Conservation (phyloP, 2,329 filamentous ascomycete species). For the Sarocladiaceae sp. region DNA sequence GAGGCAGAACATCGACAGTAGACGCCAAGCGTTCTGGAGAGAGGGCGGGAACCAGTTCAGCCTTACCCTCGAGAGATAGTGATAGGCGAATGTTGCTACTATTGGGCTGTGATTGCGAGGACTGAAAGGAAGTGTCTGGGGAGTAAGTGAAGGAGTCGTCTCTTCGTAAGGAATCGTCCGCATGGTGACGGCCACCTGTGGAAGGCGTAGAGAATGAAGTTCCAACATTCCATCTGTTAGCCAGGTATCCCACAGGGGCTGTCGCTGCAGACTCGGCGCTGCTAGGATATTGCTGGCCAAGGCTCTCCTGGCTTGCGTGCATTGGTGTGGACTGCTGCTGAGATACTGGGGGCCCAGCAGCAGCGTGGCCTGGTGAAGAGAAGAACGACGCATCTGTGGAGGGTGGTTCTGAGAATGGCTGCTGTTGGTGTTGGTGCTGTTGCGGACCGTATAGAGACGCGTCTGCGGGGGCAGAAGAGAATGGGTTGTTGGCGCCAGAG, state of each 20-base stretch:
- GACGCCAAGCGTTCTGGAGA: conserved; percentile 1
- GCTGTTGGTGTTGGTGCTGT: not conserved
- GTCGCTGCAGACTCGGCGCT: conserved; percentile 5
- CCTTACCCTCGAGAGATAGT: conserved; percentile 82
- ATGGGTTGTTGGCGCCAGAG: conserved; percentile 44
- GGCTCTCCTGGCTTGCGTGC: not conserved
- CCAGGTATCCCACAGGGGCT: conserved; percentile 41
- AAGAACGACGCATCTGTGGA: not conserved
- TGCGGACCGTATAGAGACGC: conserved; percentile 16
- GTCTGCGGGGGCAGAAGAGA: conserved; percentile 1
- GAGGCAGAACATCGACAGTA: conserved; percentile 1
- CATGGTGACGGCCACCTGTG: conserved; percentile 26
- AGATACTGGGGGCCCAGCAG: not conserved
- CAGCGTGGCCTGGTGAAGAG: conserved; percentile 4
- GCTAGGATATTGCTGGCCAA: not conserved
- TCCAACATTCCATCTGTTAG: conserved; percentile 51
- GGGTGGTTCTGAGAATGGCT: conserved; percentile 2
- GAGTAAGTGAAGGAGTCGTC: conserved; percentile 23
- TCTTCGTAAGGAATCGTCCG: not conserved
- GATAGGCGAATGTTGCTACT: conserved; percentile 72
- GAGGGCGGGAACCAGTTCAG: conserved; percentile 62
- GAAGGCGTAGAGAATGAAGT: conserved; percentile 29
- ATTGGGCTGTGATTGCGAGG: conserved; percentile 36
- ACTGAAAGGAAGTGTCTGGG: conserved; percentile 33
- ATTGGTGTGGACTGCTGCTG: conserved; percentile 4